Base-by-base conservation (phyloP, 306 rosid genomes). In the Citrullus colocynthis region DNA sequence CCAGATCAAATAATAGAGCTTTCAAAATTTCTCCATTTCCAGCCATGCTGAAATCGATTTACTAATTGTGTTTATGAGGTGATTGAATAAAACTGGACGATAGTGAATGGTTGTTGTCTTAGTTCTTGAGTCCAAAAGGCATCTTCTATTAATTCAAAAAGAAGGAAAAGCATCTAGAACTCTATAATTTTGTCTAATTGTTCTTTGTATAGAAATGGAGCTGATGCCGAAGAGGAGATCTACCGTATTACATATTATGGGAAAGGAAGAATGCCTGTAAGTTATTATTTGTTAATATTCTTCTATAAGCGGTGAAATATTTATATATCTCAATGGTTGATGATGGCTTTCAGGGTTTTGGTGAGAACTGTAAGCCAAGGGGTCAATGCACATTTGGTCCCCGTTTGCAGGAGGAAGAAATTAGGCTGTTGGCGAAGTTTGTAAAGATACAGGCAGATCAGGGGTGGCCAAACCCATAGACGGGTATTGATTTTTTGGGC, bases 361-460 rank as follows among this genome's bases (percentile, higher is more conserved):
- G 95, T 30, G 88, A 88, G 85, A 89, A 91, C 48, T 94, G 97
- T 82, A 92, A 74, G 55, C 98, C 97, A n/a, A 83, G 91, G 76
- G 97, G 96, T 17, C 98, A 94, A 76, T 94, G 98, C 85, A 94
- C 98, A 67, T 94, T 94, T 85, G 97, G 96, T 79, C 89, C 93
- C 52, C 98, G 96, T 78, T 87, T 94, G 90, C 91, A 83, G 81
- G 96, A 91, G 60, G 91, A 90, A 77, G 97, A 91, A 37, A 91
- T 94, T 76, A 89, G 84, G 90, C 79, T 91, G 74, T 84, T 94
- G 84, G 97, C 97, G 2, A 86, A 90, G 85, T 91, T 88, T 89
- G 96, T 94, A 72, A 91, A 87, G 89, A 71, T 86, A 77, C 97
- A 94, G 85, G 93, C 98, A 82, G 93, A 94, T 84, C 88, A 87